Percentiles rank a stretch among this genome's conserved stretches.
phyloP scores from a whole-genome alignment of 2,329 filamentous ascomycete genomes.

The Aspergillus quadrilineatus region DNA sequence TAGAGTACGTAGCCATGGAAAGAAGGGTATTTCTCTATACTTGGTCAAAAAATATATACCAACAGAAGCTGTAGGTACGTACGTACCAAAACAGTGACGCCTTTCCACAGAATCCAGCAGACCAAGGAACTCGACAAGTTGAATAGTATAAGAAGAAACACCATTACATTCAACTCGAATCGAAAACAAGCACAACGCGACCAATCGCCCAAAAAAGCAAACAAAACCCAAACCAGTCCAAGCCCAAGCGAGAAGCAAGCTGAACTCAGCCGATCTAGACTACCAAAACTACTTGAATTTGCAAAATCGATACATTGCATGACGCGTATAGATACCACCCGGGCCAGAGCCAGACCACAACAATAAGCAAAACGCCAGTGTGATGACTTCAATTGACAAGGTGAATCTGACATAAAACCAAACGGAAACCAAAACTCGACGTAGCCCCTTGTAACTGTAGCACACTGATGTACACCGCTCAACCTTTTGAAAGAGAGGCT shows the following conservation, averaged over 20 bases:
- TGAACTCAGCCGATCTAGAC: not conserved
- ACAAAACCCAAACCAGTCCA: too few relatives aligned
- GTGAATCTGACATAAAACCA: not conserved
- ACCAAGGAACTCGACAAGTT: not conserved
- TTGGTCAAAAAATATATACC: not conserved
- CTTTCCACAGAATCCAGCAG: not conserved
- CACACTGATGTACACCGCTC: conserved; percentile 4
- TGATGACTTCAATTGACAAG: not conserved
- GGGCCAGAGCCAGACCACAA: not conserved
- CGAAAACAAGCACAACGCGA: not conserved
- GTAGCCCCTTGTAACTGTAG: not conserved
- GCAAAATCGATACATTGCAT: not conserved
- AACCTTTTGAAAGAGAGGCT: not conserved
- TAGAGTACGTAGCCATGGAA: too few relatives aligned
- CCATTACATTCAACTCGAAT: too few relatives aligned
- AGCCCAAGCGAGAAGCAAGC: too few relatives aligned
- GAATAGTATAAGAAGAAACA: too few relatives aligned
- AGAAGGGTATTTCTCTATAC: not conserved
- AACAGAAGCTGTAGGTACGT: not conserved
- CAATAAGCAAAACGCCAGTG: not conserved
- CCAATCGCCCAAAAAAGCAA: not conserved
- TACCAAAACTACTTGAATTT: too few relatives aligned
- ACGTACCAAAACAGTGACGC: not conserved
- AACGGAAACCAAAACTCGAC: not conserved
- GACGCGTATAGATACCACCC: not conserved